Percentiles rank a stretch among this genome's conserved stretches.
These are phyloP conservation scores for Calonectria honghensis DNA, from an alignment of 2,329 filamentous ascomycete species.

Conservation along the genomic window DNA sequence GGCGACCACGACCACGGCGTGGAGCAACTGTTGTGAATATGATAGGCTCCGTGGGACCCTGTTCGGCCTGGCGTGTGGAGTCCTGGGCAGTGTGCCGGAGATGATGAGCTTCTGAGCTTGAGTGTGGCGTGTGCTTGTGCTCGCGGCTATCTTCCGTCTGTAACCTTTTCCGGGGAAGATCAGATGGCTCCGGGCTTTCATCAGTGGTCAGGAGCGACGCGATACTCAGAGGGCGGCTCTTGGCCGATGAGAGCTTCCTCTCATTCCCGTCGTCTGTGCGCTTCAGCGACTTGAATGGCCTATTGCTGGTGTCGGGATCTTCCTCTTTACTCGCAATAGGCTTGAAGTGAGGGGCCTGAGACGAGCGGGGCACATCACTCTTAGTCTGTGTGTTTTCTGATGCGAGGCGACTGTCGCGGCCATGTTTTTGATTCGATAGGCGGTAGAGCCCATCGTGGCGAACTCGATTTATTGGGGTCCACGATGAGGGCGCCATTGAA, in stretches of 20 bases:
- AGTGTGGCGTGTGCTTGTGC: slow-evolving; percentile 4
- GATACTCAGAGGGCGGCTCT: slow-evolving; percentile 18
- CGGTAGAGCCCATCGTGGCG: slow-evolving; percentile 26
- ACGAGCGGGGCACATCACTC: slow-evolving; percentile 17
- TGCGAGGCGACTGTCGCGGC: slow-evolving; percentile 20
- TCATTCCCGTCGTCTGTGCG: slow-evolving; percentile 15
- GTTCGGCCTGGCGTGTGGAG: slow-evolving; percentile 8
- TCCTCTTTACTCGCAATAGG: slow-evolving; percentile 17
- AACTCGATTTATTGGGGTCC: slow-evolving; percentile 29
- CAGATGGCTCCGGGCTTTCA: slow-evolving; percentile 16
- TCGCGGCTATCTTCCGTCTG: slow-evolving; percentile 7
- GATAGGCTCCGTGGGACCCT: slow-evolving; percentile 3
- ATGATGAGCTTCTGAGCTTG: not conserved
- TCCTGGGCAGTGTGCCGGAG: not conserved
- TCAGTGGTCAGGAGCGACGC: slow-evolving; percentile 16
- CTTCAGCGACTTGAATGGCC: slow-evolving; percentile 18
- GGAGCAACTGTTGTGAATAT: slow-evolving; percentile 3
- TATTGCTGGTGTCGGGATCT: not conserved
- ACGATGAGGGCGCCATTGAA: slow-evolving; percentile 29
- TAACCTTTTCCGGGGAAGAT: slow-evolving; percentile 3
- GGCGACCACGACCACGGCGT: slow-evolving; percentile 40
- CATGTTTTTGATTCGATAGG: slow-evolving; percentile 28
- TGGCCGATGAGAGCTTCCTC: slow-evolving; percentile 11
- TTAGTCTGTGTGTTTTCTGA: slow-evolving; percentile 13
- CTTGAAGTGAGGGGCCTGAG: slow-evolving; percentile 6